Percentiles rank a stretch among this genome's conserved stretches.
Conservation (phyloP, 495 filamentous ascomycete genomes). For the Thozetella sp. region DNA sequence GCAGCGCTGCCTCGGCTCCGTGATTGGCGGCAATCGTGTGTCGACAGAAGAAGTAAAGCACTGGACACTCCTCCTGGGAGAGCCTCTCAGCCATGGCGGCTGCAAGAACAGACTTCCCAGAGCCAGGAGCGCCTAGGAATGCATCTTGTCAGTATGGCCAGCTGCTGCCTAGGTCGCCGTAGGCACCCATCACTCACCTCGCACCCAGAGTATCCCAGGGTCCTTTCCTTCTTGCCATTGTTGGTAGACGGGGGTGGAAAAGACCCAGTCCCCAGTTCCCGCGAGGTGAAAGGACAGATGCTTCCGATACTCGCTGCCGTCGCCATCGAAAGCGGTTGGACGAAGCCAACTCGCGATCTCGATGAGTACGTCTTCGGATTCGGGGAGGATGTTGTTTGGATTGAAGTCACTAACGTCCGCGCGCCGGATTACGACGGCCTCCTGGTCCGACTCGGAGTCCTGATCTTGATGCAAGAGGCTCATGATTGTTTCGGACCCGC, state of each 20-base stretch:
- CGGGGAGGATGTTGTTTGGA: conserved; percentile 14
- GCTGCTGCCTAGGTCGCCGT: conserved; percentile 34
- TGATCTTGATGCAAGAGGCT: too few species aligned
- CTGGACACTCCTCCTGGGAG: conserved; percentile 26
- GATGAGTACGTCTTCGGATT: conserved; percentile 10
- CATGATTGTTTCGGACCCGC: too few species aligned
- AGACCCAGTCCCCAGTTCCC: conserved; percentile 45
- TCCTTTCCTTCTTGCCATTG: conserved; percentile 33
- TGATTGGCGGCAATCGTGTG: conserved; percentile 52
- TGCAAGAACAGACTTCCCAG: conserved; percentile 53
- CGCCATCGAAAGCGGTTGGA: conserved; percentile 25
- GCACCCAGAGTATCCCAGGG: conserved; percentile 42
- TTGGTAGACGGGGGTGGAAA: conserved; percentile 25
- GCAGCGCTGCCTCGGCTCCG: conserved; percentile 35
- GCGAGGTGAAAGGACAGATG: conserved; percentile 33
- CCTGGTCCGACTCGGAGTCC: too few species aligned
- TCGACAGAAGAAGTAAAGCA: conserved; percentile 58
- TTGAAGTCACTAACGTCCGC: conserved; percentile 20
- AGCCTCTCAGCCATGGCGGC: conserved; percentile 34
- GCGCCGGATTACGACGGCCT: conserved; percentile 16
- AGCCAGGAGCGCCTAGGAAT: conserved; percentile 45
- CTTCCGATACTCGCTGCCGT: conserved; percentile 21
- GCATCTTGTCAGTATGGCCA: conserved; percentile 16
- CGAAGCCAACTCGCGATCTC: conserved; percentile 29
- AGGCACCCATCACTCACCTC: conserved; percentile 46